Percentiles rank a stretch among this genome's conserved stretches.
These are phyloP conservation scores for Blastobotrys proliferans DNA, from an alignment of 1,139 yeast species.

Conservation along the genomic window DNA sequence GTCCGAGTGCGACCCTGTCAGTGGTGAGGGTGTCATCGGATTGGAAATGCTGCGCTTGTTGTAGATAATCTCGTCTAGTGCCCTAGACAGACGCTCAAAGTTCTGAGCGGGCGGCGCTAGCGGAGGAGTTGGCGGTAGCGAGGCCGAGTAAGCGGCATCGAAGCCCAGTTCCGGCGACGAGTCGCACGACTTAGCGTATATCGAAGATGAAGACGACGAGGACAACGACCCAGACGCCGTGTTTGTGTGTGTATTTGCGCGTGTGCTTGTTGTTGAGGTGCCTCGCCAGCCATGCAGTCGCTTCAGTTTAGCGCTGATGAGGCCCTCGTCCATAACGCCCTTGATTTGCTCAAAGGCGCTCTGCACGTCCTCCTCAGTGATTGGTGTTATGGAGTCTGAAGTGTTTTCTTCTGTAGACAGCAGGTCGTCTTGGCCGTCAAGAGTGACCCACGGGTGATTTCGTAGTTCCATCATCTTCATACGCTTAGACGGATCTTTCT, in stretches of 20 bases:
- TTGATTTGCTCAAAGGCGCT: slow-evolving; percentile 37
- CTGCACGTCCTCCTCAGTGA: slow-evolving; percentile 39
- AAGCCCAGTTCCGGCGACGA: slow-evolving; percentile 8
- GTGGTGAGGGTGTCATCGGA: neutral
- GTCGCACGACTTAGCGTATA: slow-evolving; percentile 10
- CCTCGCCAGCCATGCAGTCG: slow-evolving; percentile 34
- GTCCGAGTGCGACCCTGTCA: neutral
- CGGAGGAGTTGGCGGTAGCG: too few relatives aligned
- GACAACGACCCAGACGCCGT: too few relatives aligned
- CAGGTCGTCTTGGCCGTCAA: slow-evolving; percentile 36
- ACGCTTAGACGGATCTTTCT: slow-evolving; percentile 55
- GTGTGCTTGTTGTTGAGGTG: slow-evolving; percentile 5
- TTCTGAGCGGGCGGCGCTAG: slow-evolving; percentile 2
- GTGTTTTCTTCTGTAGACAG: slow-evolving; percentile 38
- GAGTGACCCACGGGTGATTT: slow-evolving; percentile 56
- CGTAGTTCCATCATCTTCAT: slow-evolving; percentile 50
- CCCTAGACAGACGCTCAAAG: slow-evolving; percentile 3
- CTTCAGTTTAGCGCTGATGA: slow-evolving; percentile 29
- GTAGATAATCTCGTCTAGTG: slow-evolving; percentile 12
- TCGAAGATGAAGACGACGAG: too few relatives aligned
- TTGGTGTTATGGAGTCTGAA: slow-evolving; percentile 31
- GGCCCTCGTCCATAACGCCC: slow-evolving; percentile 27
- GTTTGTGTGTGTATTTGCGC: too few relatives aligned
- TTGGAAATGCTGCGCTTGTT: slow-evolving; percentile 8
- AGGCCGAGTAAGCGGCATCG: neutral